A percentile compares a stretch with the other conserved stretches of the same genome.
Conservation (phyloP, 768 basidiomycete genomes). For the Hygrophorus russula region DNA sequence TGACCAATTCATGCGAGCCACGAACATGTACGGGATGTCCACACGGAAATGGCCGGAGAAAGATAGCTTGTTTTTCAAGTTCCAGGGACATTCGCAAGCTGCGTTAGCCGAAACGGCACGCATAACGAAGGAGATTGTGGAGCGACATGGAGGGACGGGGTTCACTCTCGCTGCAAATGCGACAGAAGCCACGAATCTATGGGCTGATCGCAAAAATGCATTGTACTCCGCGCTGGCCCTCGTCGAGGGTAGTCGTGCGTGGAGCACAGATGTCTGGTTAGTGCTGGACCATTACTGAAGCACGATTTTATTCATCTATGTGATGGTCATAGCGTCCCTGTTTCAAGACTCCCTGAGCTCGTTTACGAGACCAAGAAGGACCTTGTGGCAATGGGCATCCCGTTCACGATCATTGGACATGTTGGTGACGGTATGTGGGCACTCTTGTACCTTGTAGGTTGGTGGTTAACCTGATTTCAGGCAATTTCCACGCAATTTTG, state of each 20-base stretch:
- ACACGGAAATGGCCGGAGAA: conserved; percentile 51
- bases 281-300: conserved; percentile 7
- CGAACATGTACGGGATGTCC: conserved; percentile 55
- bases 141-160: conserved; percentile 52
- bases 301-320: background rate
- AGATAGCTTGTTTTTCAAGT: conserved; percentile 86
- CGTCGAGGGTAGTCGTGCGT: conserved; percentile 53
- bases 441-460: background rate
- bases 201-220: conserved; percentile 82
- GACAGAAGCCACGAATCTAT: conserved; percentile 64
- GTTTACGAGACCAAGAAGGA: conserved; percentile 76
- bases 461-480: background rate
- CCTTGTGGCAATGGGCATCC: conserved; percentile 41
- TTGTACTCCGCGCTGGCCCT: conserved; percentile 59
- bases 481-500: conserved; percentile 45
- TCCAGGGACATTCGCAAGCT: conserved; percentile 62
- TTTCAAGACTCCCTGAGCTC: conserved; percentile 56
- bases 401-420: conserved; percentile 71
- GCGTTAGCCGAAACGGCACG: conserved; percentile 44
- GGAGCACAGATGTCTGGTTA: conserved; percentile 90
- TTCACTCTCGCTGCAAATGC: conserved; percentile 70
- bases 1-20: conserved; percentile 57
- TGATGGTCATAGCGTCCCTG: conserved; percentile 41
- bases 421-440: conserved; percentile 46
- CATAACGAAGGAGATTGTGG: conserved; percentile 47